Evolutionary conservation across 2,329 filamentous ascomycete species (phyloP), one percentile per base, ranked within the genome.

Genomic region (Fusarium miscanthi): DNA sequence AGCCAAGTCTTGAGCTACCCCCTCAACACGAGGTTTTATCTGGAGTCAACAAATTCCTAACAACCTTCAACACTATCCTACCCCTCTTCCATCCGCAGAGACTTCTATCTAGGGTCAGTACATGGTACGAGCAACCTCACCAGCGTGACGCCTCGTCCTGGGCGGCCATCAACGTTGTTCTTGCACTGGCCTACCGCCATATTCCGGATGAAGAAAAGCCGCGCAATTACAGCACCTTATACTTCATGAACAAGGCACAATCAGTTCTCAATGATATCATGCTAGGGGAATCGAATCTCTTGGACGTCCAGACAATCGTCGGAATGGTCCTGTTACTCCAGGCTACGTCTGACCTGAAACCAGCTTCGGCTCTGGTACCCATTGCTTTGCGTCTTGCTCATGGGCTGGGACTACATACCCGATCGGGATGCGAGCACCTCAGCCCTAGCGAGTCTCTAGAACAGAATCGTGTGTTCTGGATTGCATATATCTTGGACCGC

Each of bases 401-500:
- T 6, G 45, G 41, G 2, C 10, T 74, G 16, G 33, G 56, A 4
- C 12, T 74, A 1, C 66, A 74, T 7, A 40, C 27, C 11, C 49
- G 27, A 25, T 45, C 53, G 19, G 5, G 30, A 31, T 11, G 31
- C 2, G 17, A 31, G 5, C 16, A 59, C 3, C 3, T 25, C 5
- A 21, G 45, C 7, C 5, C 17, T 1, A 35, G 43, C 2, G 27
- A 54, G 14, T 31, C 6, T 6, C 14, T 65, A 11, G 46, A 74
- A 25, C 48, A 60, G 13, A 16, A 41, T 21, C 59, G 72, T 0
- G 72, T 72, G 0, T 73, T 74, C 17, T 74, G 71, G 71, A 63
- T 74, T 8, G 70, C 70, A 1, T 74, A 74, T 2, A 48, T 74
- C 9, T 58, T 73, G 1, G 71, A 74, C 17, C 58, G 67, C 9